Conservation (phyloP, 129 eudicot species). For the Oenanthe sinensis region DNA sequence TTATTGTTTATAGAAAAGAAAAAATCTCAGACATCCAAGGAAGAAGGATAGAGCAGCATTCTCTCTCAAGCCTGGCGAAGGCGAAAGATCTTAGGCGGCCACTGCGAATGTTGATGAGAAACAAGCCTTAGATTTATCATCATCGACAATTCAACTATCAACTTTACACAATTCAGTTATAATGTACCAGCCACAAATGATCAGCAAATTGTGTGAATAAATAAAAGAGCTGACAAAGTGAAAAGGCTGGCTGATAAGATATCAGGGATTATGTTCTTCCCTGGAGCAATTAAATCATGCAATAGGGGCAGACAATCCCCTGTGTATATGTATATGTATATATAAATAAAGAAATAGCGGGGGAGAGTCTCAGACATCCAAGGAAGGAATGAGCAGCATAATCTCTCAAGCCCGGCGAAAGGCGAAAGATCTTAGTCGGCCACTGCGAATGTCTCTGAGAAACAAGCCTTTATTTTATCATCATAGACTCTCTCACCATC, state of each 20-base stretch:
- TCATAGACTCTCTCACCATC: neutral
- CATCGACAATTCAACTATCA: too few relatives aligned
- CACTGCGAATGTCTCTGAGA: constrained; percentile 69
- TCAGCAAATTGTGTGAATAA: neutral
- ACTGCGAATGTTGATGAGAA: constrained; percentile 27
- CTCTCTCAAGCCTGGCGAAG: constrained; percentile 32
- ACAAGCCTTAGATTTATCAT: constrained; percentile 10
- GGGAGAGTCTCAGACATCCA: neutral
- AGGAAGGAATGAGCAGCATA: constrained; percentile 3
- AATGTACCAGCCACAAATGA: neutral
- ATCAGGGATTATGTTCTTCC: neutral
- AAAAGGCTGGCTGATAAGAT: neutral
- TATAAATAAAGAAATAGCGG: neutral
- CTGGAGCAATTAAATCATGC: constrained; percentile 1
- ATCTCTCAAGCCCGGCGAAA: constrained; percentile 9
- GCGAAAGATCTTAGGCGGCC: constrained; percentile 29
- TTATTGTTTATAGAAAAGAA: too few relatives aligned
- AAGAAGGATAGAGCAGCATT: constrained; percentile 12
- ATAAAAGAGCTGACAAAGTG: constrained; percentile 2
- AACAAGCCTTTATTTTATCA: constrained; percentile 38
- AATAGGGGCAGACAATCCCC: constrained; percentile 4
- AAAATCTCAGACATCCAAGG: neutral
- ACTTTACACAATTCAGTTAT: too few relatives aligned
- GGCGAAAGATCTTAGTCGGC: constrained; percentile 26
- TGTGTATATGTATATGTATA: neutral